phyloP scores from a whole-genome alignment of 1,284 basidiomycete species.

The Sphaerobolus stellatus region DNA sequence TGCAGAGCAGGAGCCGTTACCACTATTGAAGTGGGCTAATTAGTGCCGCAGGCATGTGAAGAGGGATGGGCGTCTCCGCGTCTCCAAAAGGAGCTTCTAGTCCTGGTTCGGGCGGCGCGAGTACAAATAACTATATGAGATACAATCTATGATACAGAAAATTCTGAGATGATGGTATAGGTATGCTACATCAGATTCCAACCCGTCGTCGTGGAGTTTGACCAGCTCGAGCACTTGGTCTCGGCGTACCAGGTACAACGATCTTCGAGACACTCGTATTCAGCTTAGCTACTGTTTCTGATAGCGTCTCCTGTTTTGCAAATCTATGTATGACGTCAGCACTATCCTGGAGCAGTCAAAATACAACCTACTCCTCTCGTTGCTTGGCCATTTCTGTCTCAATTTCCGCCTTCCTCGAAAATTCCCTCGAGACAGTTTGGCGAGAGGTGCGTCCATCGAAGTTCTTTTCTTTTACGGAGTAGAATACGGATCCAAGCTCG shows the following conservation, averaged over 20 bases:
- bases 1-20: not conserved
- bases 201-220: conserved; percentile 42
- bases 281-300: conserved; percentile 59
- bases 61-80: not conserved
- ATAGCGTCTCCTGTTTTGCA: conserved; percentile 65
- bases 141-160: not conserved
- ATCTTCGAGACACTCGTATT: conserved; percentile 64
- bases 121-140: conserved; percentile 1
- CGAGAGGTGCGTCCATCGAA: conserved; percentile 81
- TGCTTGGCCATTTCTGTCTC: conserved; percentile 88
- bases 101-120: too few species aligned
- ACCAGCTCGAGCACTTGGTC: conserved; percentile 61
- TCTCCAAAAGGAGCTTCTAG: not conserved
- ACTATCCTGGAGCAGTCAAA: not conserved
- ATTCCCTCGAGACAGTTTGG: conserved; percentile 79
- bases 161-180: too few species aligned
- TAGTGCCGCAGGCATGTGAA: not conserved
- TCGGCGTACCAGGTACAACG: conserved; percentile 77
- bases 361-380: conserved; percentile 74
- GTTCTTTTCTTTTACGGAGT: conserved; percentile 92
- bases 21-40: not conserved
- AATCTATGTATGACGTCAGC: conserved; percentile 40
- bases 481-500: conserved; percentile 92
- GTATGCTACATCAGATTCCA: conserved; percentile 25
- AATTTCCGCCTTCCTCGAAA: conserved; percentile 85